Percentiles rank a stretch among this genome's conserved stretches.
phyloP scores from a whole-genome alignment of 495 filamentous ascomycete genomes.

The Amphirosellinia nigrospora region DNA sequence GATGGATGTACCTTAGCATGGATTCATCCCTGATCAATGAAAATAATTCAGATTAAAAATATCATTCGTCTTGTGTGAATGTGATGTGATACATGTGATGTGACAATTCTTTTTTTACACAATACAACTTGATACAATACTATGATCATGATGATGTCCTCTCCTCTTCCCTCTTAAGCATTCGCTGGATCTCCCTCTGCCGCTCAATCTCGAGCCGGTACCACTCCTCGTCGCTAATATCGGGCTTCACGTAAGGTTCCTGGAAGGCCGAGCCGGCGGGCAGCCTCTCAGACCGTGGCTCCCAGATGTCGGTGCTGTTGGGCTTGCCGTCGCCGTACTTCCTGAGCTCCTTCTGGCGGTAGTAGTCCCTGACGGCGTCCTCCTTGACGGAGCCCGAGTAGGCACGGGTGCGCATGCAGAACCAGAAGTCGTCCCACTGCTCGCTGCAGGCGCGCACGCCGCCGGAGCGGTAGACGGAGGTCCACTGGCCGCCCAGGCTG shows the following conservation, averaged over 20 bases:
- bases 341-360: slow-evolving; percentile 68
- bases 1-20: slow-evolving; percentile 55
- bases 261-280: slow-evolving; percentile 50
- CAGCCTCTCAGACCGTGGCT: slow-evolving; percentile 62
- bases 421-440: slow-evolving; percentile 89
- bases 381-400: slow-evolving; percentile 56
- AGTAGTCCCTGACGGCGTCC: slow-evolving; percentile 69
- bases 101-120: neutral
- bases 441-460: slow-evolving; percentile 72
- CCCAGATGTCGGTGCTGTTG: slow-evolving; percentile 96
- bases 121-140: neutral
- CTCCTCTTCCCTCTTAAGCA: slow-evolving; percentile 30
- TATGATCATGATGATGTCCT: neutral
- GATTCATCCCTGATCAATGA: slow-evolving; percentile 47
- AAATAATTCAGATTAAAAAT: slow-evolving; percentile 31
- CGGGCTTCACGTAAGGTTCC: slow-evolving; percentile 55
- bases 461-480: slow-evolving; percentile 82
- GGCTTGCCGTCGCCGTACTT: slow-evolving; percentile 68
- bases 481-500: slow-evolving; percentile 86
- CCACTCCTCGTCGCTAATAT: slow-evolving; percentile 66
- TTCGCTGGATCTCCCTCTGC: slow-evolving; percentile 46
- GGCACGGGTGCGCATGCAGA: slow-evolving; percentile 86
- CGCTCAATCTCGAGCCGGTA: slow-evolving; percentile 58
- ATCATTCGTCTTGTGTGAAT: slow-evolving; percentile 5
- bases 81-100: slow-evolving; percentile 7